Conservation (phyloP, 73 alveolate species). For the Uronychia binucleata region DNA sequence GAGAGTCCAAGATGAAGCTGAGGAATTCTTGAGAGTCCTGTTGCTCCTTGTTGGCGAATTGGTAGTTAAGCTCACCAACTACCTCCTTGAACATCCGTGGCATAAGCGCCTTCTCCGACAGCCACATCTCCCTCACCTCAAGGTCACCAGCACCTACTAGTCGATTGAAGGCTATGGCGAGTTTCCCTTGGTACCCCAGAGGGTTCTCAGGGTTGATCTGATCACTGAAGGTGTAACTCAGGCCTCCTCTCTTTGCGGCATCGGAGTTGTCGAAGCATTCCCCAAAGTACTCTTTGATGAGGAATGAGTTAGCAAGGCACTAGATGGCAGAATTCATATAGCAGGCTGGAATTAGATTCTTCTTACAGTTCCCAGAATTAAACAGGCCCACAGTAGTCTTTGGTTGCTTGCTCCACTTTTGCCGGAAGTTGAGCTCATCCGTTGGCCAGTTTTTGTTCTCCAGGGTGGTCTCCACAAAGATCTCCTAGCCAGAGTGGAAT, state of each 20-base stretch:
- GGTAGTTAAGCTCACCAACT: constrained; percentile 69
- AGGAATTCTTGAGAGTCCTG: constrained; percentile 87
- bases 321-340: constrained; percentile 58
- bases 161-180: constrained; percentile 66
- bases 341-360: constrained; percentile 4
- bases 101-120: constrained; percentile 55
- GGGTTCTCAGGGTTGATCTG: constrained; percentile 34
- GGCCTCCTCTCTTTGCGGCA: neutral
- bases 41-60: constrained; percentile 72
- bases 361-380: constrained; percentile 40
- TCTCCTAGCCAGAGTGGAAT: neutral
- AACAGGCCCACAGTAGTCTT: constrained; percentile 14
- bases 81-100: constrained; percentile 74
- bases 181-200: constrained; percentile 60
- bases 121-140: constrained; percentile 41
- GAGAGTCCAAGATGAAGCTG: constrained; percentile 75
- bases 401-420: constrained; percentile 13
- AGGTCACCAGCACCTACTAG: constrained; percentile 9
- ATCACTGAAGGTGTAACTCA: neutral
- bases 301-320: constrained; percentile 40
- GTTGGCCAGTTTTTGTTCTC: neutral
- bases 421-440: neutral
- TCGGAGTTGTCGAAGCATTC: neutral
- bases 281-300: constrained; percentile 36
- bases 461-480: neutral